Base-by-base conservation (phyloP, 2,329 filamentous ascomycete genomes). In the Coniella lustricola region DNA sequence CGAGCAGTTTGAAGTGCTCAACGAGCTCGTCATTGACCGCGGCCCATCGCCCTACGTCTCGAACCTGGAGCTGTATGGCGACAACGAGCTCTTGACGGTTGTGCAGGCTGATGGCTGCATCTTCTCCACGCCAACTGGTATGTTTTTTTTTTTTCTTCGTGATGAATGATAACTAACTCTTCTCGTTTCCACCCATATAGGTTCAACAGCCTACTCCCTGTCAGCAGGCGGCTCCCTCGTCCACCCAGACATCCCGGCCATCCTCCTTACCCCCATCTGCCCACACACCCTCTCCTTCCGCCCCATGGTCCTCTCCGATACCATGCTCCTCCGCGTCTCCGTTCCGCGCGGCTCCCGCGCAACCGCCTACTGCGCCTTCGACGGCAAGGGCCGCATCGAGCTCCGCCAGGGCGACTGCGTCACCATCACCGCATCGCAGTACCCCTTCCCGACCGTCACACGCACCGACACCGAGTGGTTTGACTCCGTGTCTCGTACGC, bases 21-120 rank as follows among this genome's bases (percentile, higher is more conserved):
- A 98, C 68, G 93, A 98, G 70, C 82, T 98, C 44, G 91, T 98
- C 66, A 97, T 98, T 59, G 93, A 98, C 69, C 87, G 93, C 52
- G 93, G 93, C 55, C 93, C 93, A 60, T 95, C 88, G 14, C 90
- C 91, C 17, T 98, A 97, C 64, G 91, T 98, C 51, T 97, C 91
- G 37, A 95, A 95, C 68, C 76, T 98, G 34, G 93, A 98, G 70
- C 76, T 98, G 10, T 97, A 95, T 64, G 93, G 90, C 54, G 93
- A 98, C 63, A 87, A 95, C 62, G 89, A 95, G 66, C 83, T 96
- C 37, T 77, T 98, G 58, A 98, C 93, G 14, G 88, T 96, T 44
- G 87, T 98, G 41, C 90, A 95, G 69, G 93, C 93, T 31, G 93
- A 98, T 61, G 93, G 93, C 48, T 95, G 90, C 70, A 98, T 98